Evolutionary conservation across 306 rosid genomes (phyloP).

Genomic region (Trifolium fragiferum): DNA sequence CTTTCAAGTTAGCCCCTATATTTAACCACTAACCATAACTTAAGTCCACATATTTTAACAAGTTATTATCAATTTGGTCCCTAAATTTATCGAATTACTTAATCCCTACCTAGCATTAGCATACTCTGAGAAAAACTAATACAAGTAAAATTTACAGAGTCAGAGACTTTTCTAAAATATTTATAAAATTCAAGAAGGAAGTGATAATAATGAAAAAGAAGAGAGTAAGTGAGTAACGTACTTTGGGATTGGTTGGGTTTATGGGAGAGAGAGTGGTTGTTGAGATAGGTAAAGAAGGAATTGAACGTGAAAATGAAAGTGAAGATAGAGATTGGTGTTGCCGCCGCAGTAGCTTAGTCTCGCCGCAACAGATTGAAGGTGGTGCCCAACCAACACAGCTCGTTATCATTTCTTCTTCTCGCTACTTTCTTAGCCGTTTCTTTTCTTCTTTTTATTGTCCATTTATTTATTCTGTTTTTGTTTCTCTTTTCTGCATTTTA

Average conservation of each 20-base stretch:
- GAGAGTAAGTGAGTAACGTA: neutral
- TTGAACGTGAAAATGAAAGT: neutral
- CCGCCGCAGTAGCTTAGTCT: neutral
- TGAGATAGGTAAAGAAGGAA: neutral
- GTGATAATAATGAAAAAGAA: neutral
- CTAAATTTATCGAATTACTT: too few relatives aligned
- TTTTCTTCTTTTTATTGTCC: too few relatives aligned
- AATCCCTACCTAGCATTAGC: too few relatives aligned
- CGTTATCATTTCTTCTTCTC: constrained; percentile 12
- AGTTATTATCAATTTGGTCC: too few relatives aligned
- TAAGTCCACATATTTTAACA: too few relatives aligned
- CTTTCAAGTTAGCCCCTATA: too few relatives aligned
- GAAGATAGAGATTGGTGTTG: neutral
- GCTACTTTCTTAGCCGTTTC: too few relatives aligned
- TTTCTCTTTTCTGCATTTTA: too few relatives aligned
- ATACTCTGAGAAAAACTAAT: neutral
- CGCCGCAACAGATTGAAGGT: neutral
- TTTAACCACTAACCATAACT: too few relatives aligned
- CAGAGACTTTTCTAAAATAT: too few relatives aligned
- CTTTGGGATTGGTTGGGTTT: neutral
- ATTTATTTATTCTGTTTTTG: too few relatives aligned
- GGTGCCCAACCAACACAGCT: neutral
- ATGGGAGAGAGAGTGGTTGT: neutral
- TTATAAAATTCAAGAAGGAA: neutral
- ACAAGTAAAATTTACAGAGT: neutral